Percentiles rank a stretch among this genome's conserved stretches.
Evolutionary conservation across 495 filamentous ascomycete genomes (phyloP).

Genomic region (Penicillium subrubescens): DNA sequence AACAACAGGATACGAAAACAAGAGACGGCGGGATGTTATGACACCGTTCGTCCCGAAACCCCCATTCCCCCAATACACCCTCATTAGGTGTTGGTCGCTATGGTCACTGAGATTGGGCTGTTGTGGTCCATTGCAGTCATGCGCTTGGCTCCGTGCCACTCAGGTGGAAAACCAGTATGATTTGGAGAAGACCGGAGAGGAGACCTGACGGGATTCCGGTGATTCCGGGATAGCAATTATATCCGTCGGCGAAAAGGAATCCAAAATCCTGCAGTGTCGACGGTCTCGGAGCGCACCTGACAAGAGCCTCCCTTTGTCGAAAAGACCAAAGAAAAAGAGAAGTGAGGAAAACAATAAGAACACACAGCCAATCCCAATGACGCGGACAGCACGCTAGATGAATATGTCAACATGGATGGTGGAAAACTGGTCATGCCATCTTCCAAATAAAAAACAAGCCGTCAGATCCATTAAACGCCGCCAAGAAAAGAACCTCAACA

Average conservation of each 20-base stretch:
- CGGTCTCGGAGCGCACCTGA: not conserved
- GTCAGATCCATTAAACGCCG: conserved; percentile 51
- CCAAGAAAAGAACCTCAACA: conserved; percentile 42
- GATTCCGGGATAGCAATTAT: conserved; percentile 8
- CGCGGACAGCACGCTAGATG: conserved; percentile 48
- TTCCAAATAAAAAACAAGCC: conserved; percentile 41
- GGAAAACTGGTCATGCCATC: conserved; percentile 38
- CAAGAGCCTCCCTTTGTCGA: conserved; percentile 11
- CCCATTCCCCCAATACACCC: conserved; percentile 4
- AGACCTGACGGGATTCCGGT: not conserved
- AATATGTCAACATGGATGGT: conserved; percentile 47
- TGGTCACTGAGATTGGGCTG: conserved; percentile 13
- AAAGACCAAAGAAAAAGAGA: conserved; percentile 17
- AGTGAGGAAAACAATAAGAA: conserved; percentile 7
- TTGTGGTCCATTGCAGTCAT: conserved; percentile 10
- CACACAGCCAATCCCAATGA: conserved; percentile 33
- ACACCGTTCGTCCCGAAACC: conserved; percentile 15
- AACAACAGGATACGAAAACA: conserved; percentile 11
- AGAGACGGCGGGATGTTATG: conserved; percentile 7
- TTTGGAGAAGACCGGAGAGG: not conserved
- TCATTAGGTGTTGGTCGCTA: conserved; percentile 8
- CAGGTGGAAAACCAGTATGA: not conserved
- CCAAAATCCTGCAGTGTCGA: not conserved
- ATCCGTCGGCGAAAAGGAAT: conserved; percentile 7
- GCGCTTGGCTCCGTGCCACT: not conserved